Percentiles rank a stretch among this genome's conserved stretches.
Conservation (phyloP, 768 basidiomycete species). For the Leccinum incarnatum region DNA sequence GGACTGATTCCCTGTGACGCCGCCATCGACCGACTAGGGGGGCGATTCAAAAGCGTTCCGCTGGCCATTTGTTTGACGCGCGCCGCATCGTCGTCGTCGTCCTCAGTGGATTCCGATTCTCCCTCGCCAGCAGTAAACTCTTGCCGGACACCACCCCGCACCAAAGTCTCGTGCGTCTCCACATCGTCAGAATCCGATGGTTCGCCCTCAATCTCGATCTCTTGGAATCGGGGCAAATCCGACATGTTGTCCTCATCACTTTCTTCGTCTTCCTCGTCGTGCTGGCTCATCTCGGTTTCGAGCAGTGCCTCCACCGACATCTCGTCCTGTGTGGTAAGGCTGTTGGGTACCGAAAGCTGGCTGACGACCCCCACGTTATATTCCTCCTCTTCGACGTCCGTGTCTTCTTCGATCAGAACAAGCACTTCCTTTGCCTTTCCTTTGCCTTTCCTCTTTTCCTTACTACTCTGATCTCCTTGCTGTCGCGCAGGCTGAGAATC, state of each 20-base stretch:
- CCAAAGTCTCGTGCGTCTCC: slow-evolving; percentile 24
- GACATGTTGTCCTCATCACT: background rate
- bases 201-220: slow-evolving; percentile 1
- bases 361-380: background rate
- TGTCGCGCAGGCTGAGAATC: background rate
- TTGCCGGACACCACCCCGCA: background rate
- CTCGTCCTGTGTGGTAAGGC: slow-evolving; percentile 15
- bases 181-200: slow-evolving; percentile 30
- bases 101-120: background rate
- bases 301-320: slow-evolving; percentile 25
- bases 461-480: background rate
- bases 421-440: background rate
- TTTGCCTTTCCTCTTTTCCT: slow-evolving; percentile 7
- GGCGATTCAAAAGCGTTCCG: background rate
- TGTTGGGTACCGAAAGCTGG: background rate
- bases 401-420: slow-evolving; percentile 9
- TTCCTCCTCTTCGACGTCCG: background rate
- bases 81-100: slow-evolving; percentile 7
- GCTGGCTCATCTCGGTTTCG: background rate
- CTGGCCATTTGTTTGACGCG: slow-evolving; percentile 18
- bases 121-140: background rate
- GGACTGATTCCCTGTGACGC: background rate
- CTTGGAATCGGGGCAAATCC: slow-evolving; percentile 11
- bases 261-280: background rate
- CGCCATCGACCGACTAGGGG: slow-evolving; percentile 4